Evolutionary conservation across 768 basidiomycete species (phyloP).

Genomic region (Sporobolomyces pararoseus): DNA sequence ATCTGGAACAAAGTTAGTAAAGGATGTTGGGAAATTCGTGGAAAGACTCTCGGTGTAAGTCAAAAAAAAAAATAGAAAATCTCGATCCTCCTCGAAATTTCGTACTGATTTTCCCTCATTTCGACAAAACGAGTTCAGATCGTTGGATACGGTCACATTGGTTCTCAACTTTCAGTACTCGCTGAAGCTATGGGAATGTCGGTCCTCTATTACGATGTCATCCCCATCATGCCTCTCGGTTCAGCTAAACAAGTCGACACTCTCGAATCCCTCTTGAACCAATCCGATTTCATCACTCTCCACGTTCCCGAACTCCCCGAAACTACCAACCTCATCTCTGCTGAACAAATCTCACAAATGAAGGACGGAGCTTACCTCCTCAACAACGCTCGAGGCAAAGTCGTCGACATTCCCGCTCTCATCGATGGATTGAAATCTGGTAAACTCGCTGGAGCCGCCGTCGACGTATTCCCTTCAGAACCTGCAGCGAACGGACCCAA

Average conservation of each 20-base stretch:
- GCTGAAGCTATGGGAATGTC: constrained; percentile 94
- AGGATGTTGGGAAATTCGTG: constrained; percentile 94
- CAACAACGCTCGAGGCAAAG: constrained; percentile 94
- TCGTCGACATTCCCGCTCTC: constrained; percentile 91
- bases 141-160: constrained; percentile 97
- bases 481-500: constrained; percentile 81
- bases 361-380: constrained; percentile 92
- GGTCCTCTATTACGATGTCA: constrained; percentile 89
- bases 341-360: constrained; percentile 75
- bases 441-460: constrained; percentile 81
- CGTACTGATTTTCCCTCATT: no score
- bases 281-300: constrained; percentile 89
- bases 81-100: no score
- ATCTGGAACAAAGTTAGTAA: constrained; percentile 99
- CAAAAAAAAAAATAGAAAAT: no score
- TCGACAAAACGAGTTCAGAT: constrained; percentile 53
- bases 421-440: constrained; percentile 74
- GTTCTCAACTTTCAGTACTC: constrained; percentile 91
- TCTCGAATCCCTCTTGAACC: constrained; percentile 65
- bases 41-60: constrained; percentile 78
- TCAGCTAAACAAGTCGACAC: constrained; percentile 83
- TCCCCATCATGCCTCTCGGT: constrained; percentile 97
- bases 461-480: constrained; percentile 93
- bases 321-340: constrained; percentile 88
- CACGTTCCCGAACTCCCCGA: constrained; percentile 96